These are phyloP conservation scores for Oxytropis ochrocephala DNA, from an alignment of 306 rosid species.

Conservation along the genomic window DNA sequence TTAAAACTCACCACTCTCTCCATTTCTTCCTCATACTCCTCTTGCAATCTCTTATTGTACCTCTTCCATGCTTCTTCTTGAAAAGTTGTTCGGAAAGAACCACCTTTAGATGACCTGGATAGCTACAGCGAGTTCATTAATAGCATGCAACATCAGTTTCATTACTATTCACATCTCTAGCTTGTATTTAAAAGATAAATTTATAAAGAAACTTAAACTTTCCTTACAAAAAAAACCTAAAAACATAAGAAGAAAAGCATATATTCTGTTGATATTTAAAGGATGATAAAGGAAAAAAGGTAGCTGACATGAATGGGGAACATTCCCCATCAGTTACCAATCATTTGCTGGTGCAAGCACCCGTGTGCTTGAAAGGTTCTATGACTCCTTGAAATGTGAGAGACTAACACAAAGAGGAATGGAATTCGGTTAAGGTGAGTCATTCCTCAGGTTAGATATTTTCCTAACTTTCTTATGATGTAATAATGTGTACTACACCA, in stretches of 20 bases:
- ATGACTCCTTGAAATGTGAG: too few species aligned
- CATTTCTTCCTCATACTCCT: constrained; percentile 86
- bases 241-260: background rate
- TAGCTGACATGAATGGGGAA: too few species aligned
- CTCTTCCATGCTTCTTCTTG: constrained; percentile 89
- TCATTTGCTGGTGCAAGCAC: too few species aligned
- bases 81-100: constrained; percentile 56
- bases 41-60: constrained; percentile 73
- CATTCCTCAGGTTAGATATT: too few species aligned
- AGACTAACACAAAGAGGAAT: too few species aligned
- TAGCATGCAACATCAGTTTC: constrained; percentile 33
- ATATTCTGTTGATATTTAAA: too few species aligned
- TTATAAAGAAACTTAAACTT: background rate
- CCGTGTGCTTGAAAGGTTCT: too few species aligned
- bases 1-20: constrained; percentile 77
- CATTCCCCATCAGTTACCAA: too few species aligned
- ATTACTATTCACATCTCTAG: background rate
- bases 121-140: constrained; percentile 46
- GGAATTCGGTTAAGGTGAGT: too few species aligned
- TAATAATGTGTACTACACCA: too few species aligned
- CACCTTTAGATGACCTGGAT: constrained; percentile 54
- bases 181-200: background rate
- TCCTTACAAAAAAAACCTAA: background rate
- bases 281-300: too few species aligned
- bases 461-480: too few species aligned